phyloP scores from a whole-genome alignment of 2,329 filamentous ascomycete species.

The Talaromyces sp. region DNA sequence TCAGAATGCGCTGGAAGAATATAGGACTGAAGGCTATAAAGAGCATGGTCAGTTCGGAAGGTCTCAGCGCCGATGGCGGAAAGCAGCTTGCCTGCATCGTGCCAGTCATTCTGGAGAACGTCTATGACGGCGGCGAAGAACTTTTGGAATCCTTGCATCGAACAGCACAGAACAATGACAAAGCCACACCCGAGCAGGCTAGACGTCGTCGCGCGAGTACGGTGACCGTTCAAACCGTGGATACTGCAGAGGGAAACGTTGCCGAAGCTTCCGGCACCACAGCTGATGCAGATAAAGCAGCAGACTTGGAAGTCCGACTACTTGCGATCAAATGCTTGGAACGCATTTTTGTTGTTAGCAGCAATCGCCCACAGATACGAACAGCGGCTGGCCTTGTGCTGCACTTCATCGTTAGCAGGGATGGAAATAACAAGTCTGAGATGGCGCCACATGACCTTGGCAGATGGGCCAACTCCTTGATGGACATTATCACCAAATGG shows the following conservation, averaged over 20 bases:
- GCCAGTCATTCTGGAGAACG: conserved; percentile 80
- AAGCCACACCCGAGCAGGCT: conserved; percentile 48
- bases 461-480: conserved; percentile 80
- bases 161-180: conserved; percentile 67
- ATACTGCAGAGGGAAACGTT: conserved; percentile 67
- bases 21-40: conserved; percentile 75
- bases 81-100: conserved; percentile 76
- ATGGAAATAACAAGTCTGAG: conserved; percentile 50
- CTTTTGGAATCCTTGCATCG: conserved; percentile 67
- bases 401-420: conserved; percentile 64
- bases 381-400: conserved; percentile 72
- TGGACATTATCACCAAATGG: conserved; percentile 78
- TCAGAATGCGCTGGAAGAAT: conserved; percentile 75
- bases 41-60: conserved; percentile 76
- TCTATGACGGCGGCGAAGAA: conserved; percentile 65
- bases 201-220: conserved; percentile 71
- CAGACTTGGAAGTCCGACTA: conserved; percentile 83
- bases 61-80: conserved; percentile 70
- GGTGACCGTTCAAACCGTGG: conserved; percentile 71
- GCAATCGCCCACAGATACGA: conserved; percentile 78
- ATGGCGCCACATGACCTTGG: conserved; percentile 50
- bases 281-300: conserved; percentile 82
- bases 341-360: conserved; percentile 73
- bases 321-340: conserved; percentile 83
- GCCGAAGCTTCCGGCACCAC: conserved; percentile 70